Base-by-base conservation (phyloP, 225 moss, liverwort and hornwort genomes). In the Thuidium tamariscinum region DNA sequence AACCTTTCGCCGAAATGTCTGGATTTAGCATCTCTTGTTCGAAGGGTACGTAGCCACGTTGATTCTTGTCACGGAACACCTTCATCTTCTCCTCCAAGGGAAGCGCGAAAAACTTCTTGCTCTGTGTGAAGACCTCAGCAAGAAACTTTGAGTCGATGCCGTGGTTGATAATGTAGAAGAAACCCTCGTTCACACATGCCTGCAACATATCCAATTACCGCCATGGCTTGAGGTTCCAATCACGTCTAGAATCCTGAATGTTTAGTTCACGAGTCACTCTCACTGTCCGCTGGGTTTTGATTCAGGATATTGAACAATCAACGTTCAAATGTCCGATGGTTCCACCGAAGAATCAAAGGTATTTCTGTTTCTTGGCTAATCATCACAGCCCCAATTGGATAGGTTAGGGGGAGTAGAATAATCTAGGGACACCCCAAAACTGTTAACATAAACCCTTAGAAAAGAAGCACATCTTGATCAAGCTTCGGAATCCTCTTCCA, bases 81-180 rank as follows among this genome's bases (percentile, higher is more conserved):
- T 90, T 95, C 90, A 91, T 88, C 89, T 96, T 96, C 77, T 83
- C 87, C 80, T 94, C 94, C 81, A 86, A 14, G 16, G 93, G 89
- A 44, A 95, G 92, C 30, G 85, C 26, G 57, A 89, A 96, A 93
- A 94, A 93, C 6, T 77, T 86, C 84, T 90, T 92, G 77, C 92
- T 90, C 73, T 94, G 88, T 23, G 69, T 49, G 60, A 96, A 88
- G 7, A 94, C 90, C 52, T 93, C 92, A 16, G 83, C 86, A 27
- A 94, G 81, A 54, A 94, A 83, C 51, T 75, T 57, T 17, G 81
- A 52, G 70, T 86, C 87, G 27, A 94, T 83, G 64, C 93, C 93
- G 88, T 95, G 94, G 82, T 95, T 95, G 91, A 91, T 73, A 32
- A 96, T 79, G 82, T 95, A 96, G 84, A 94, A 95, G 81, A 96